These are phyloP conservation scores for Fusarium subtropicale DNA, from an alignment of 2,329 filamentous ascomycete species.

Conservation along the genomic window DNA sequence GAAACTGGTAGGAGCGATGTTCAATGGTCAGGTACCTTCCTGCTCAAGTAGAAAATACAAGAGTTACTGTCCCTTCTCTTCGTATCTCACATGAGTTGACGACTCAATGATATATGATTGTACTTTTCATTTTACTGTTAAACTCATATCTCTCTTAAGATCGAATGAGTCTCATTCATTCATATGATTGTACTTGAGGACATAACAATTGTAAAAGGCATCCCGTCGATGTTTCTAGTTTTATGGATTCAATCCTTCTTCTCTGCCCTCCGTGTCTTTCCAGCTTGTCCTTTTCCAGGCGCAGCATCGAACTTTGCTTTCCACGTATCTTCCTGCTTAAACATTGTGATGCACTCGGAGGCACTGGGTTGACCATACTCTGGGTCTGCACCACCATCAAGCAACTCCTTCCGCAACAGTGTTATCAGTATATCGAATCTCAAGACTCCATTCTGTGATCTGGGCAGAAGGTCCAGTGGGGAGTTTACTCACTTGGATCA, in stretches of 20 bases:
- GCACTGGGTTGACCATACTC: conserved; percentile 64
- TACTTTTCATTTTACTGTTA: neutral
- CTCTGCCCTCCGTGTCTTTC: conserved; percentile 6
- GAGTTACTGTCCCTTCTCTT: neutral
- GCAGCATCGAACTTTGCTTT: conserved; percentile 61
- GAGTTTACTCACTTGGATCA: conserved; percentile 63
- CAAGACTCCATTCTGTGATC: neutral
- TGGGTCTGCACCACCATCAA: conserved; percentile 66
- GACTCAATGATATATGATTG: neutral
- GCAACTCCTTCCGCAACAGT: conserved; percentile 52
- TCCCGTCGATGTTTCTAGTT: neutral
- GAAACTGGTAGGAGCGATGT: neutral
- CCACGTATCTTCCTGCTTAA: conserved; percentile 65
- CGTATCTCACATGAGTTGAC: neutral
- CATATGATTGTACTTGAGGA: neutral
- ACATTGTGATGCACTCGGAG: conserved; percentile 61
- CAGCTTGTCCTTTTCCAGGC: conserved; percentile 56
- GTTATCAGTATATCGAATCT: neutral
- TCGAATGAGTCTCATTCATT: no score
- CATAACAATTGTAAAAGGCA: neutral
- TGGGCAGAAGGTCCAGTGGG: no score
- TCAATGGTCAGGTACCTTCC: neutral
- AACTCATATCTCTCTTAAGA: no score
- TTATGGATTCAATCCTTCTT: neutral
- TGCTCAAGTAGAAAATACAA: neutral